A percentile compares a stretch with the other conserved stretches of the same genome.
These are phyloP conservation scores for Candida nemodendra DNA, from an alignment of 805 yeast species.

Conservation along the genomic window DNA sequence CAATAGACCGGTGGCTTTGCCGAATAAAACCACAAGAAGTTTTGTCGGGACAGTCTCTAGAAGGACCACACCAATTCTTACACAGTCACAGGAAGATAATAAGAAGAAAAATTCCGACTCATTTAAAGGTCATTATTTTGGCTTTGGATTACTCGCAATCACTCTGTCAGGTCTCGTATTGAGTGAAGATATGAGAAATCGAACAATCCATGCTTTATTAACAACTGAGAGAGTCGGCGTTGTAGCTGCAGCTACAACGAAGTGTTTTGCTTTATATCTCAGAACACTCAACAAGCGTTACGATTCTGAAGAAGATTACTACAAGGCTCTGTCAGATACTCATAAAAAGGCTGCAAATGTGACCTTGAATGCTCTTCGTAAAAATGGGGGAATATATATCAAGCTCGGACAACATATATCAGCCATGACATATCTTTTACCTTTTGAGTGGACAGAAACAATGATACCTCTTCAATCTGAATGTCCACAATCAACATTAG, in stretches of 20 bases:
- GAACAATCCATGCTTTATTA: conserved; percentile 34
- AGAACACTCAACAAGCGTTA: conserved; percentile 42
- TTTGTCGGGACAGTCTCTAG: too few species aligned
- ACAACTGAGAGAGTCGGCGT: conserved; percentile 55
- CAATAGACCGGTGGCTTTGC: too few species aligned
- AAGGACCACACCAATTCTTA: too few species aligned
- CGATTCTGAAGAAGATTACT: conserved; percentile 47
- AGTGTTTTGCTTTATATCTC: conserved; percentile 73
- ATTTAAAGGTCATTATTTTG: conserved; percentile 20
- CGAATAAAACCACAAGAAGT: too few species aligned
- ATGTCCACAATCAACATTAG: conserved; percentile 78
- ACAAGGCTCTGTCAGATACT: conserved; percentile 56
- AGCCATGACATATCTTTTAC: conserved; percentile 88
- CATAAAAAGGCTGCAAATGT: conserved; percentile 76
- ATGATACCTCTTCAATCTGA: conserved; percentile 91
- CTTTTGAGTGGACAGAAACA: conserved; percentile 91
- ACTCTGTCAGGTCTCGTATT: conserved; percentile 14
- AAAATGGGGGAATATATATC: conserved; percentile 90
- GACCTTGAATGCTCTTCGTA: conserved; percentile 74
- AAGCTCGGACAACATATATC: conserved; percentile 93
- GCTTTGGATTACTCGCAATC: conserved; percentile 17
- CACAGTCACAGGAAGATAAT: too few species aligned
- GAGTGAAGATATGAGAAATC: conserved; percentile 37
- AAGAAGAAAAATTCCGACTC: neutral
- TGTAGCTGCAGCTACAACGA: conserved; percentile 64